Percentiles rank a stretch among this genome's conserved stretches.
Evolutionary conservation across 306 rosid genomes (phyloP).

Genomic region (Oxytropis ochrocephala): DNA sequence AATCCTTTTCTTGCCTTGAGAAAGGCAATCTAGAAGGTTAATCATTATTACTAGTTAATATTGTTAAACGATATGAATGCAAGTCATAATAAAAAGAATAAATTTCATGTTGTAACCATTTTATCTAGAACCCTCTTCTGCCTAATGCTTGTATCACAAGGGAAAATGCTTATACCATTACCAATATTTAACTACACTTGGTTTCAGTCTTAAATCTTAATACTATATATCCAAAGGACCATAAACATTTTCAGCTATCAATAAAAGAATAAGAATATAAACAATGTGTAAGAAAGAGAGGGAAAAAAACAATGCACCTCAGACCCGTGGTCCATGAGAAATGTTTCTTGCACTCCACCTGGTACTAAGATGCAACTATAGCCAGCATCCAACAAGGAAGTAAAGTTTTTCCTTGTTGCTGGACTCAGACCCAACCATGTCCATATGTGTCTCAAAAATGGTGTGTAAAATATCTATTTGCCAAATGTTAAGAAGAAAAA

Average conservation of each 20-base stretch:
- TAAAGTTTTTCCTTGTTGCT: constrained; percentile 61
- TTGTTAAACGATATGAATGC: background rate
- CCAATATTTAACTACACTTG: constrained; percentile 7
- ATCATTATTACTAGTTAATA: constrained; percentile 1
- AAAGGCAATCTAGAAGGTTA: constrained; percentile 52
- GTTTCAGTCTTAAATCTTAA: background rate
- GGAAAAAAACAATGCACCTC: constrained; percentile 45
- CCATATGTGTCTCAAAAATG: constrained; percentile 93
- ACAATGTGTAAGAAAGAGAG: background rate
- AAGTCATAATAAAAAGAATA: background rate
- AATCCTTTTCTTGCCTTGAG: constrained; percentile 89
- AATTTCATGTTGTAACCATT: background rate
- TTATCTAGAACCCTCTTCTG: background rate
- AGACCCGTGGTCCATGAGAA: constrained; percentile 60
- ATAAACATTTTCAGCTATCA: background rate
- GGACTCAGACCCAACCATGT: constrained; percentile 90
- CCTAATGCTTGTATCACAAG: background rate
- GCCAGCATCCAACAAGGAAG: constrained; percentile 56
- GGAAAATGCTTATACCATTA: background rate
- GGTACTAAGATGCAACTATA: constrained; percentile 86
- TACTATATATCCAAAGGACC: background rate
- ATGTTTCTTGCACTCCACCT: constrained; percentile 95
- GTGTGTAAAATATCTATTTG: constrained; percentile 74
- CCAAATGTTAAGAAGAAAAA: constrained; percentile 16
- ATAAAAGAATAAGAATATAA: background rate